Evolutionary conservation across 805 yeast species (phyloP).

Genomic region (Brettanomyces bruxellensis): DNA sequence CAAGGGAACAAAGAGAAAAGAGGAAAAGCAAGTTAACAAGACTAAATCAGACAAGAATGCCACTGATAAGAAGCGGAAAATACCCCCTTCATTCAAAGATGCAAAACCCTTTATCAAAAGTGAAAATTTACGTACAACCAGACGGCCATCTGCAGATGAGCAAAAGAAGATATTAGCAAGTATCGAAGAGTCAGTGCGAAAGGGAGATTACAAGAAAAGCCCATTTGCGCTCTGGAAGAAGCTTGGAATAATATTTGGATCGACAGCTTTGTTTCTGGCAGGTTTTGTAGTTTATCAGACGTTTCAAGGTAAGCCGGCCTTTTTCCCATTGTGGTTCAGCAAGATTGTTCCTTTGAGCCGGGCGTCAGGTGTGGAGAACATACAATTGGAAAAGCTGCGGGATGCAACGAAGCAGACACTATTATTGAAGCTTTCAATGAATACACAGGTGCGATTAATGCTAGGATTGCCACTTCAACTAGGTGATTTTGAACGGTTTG

Average conservation of each 20-base stretch:
- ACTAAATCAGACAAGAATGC: neutral
- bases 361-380: slow-evolving; percentile 17
- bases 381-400: slow-evolving; percentile 22
- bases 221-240: slow-evolving; percentile 12
- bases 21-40: no score
- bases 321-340: slow-evolving; percentile 23
- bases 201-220: slow-evolving; percentile 7
- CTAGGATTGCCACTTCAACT: slow-evolving; percentile 26
- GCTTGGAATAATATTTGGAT: slow-evolving; percentile 13
- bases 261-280: slow-evolving; percentile 14
- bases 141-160: slow-evolving; percentile 1
- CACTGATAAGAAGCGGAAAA: neutral
- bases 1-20: no score
- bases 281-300: slow-evolving; percentile 24
- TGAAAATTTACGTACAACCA: neutral
- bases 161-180: slow-evolving; percentile 5
- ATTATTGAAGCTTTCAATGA: slow-evolving; percentile 22
- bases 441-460: slow-evolving; percentile 16
- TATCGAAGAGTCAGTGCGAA: slow-evolving; percentile 10
- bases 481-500: slow-evolving; percentile 20
- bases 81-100: slow-evolving; percentile 13
- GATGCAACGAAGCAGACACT: slow-evolving; percentile 17
- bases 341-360: slow-evolving; percentile 18
- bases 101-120: slow-evolving; percentile 8
- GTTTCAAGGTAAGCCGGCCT: slow-evolving; percentile 20